Base-by-base conservation (phyloP, 2,329 filamentous ascomycete species). In the Ascochyta rabiei region DNA sequence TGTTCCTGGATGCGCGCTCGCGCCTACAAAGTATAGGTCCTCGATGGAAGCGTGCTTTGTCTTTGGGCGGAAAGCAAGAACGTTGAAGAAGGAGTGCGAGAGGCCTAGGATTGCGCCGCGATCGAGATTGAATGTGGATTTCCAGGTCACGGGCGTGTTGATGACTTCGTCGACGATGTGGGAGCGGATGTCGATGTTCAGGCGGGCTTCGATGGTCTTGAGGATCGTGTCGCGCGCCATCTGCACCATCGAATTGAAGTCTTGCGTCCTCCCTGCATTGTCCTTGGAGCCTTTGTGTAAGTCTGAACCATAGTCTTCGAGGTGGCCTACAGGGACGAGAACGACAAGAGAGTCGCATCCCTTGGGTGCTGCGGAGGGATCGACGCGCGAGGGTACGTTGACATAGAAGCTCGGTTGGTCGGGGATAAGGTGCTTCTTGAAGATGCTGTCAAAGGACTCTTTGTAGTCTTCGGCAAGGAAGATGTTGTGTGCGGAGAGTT, bases 381-480 rank as follows among this genome's bases (percentile, higher is more conserved):
- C 89, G 7, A 90, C 81, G 12, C 88, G 82, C 41, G 83, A 88
- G 0, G 89, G 89, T 0, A 91, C 88, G 68, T 91, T 90, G 73
- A 91, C 83, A 73, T 91, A 91, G 77, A 91, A 92, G 51, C 84
- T 88, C 0, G 89, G 89, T 54, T 90, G 81, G 1, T 81, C 72
- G 1, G 89, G 89, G 8, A 91, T 84, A 2, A 81, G 75, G 56
- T 90, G 86, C 26, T 84, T 77, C 60, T 88, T 85, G 80, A 92
- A 91, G 55, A 91, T 91, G 54, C 83, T 82, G 71, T 91, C 88
- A 66, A 91, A 91, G n/a, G 83, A 87, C 63, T 89, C 86, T 45
- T 80, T 80, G 71, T 90, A 92, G 60, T 88, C 81, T 62, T 90
- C 85, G 2, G 89, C 88, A 6, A 91, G 82, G 77, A 92, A 92